phyloP scores from a whole-genome alignment of 1,139 yeast species.

The Sugiyamaella novakii region DNA sequence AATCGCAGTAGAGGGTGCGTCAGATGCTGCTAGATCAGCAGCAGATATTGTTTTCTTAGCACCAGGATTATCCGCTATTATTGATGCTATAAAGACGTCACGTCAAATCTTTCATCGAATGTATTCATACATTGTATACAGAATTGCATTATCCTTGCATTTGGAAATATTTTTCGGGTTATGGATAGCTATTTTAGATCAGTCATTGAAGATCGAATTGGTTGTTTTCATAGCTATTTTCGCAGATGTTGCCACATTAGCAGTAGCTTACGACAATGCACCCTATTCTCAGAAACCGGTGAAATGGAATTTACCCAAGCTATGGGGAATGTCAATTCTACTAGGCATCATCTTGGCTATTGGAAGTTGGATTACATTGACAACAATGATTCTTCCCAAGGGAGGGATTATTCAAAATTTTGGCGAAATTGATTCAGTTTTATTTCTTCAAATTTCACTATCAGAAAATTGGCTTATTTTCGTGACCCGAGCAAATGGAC shows the following conservation, averaged over 20 bases:
- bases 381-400: constrained; percentile 63
- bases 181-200: constrained; percentile 72
- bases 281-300: constrained; percentile 97
- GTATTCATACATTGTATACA: constrained; percentile 79
- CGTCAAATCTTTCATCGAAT: constrained; percentile 82
- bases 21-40: constrained; percentile 80
- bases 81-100: constrained; percentile 74
- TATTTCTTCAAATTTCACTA: constrained; percentile 71
- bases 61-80: constrained; percentile 77
- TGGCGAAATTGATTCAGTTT: constrained; percentile 68
- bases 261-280: constrained; percentile 84
- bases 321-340: constrained; percentile 75
- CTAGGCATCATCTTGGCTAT: constrained; percentile 67
- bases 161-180: constrained; percentile 72
- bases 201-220: constrained; percentile 64
- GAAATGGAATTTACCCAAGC: constrained; percentile 94
- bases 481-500: constrained; percentile 79
- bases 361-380: constrained; percentile 74
- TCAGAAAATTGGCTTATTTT: constrained; percentile 80
- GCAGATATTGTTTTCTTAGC: constrained; percentile 79
- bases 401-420: constrained; percentile 72
- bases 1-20: constrained; percentile 81
- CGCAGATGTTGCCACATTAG: constrained; percentile 77
- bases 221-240: constrained; percentile 75
- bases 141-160: constrained; percentile 74